These are phyloP conservation scores for Talaromyces thailandensis DNA, from an alignment of 495 filamentous ascomycete genomes.

Conservation along the genomic window DNA sequence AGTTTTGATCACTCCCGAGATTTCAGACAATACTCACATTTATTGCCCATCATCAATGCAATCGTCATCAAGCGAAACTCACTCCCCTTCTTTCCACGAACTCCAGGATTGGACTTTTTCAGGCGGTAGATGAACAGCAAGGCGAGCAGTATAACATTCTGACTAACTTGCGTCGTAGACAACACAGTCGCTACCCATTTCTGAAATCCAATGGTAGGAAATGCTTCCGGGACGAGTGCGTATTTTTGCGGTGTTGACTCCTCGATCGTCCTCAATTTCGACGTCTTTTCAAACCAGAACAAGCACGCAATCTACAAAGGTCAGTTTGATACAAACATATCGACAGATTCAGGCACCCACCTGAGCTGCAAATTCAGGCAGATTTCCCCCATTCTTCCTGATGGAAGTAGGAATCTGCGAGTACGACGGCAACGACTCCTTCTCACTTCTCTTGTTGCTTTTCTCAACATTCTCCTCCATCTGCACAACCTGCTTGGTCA, in stretches of 20 bases:
- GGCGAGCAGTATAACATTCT: slow-evolving; percentile 89
- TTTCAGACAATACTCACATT: slow-evolving; percentile 71
- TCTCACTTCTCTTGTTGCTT: slow-evolving; percentile 21
- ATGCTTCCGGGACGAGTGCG: slow-evolving; percentile 58
- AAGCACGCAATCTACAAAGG: slow-evolving; percentile 73
- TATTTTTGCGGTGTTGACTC: slow-evolving; percentile 41
- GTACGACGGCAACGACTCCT: slow-evolving; percentile 48
- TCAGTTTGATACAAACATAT: background rate
- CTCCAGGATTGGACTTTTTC: slow-evolving; percentile 78
- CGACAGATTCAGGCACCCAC: slow-evolving; percentile 31
- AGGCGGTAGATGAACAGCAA: slow-evolving; percentile 89
- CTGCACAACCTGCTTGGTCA: slow-evolving; percentile 16
- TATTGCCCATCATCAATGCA: slow-evolving; percentile 96
- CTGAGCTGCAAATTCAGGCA: slow-evolving; percentile 77
- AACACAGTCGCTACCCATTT: slow-evolving; percentile 92
- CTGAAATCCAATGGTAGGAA: slow-evolving; percentile 69
- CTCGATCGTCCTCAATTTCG: slow-evolving; percentile 65
- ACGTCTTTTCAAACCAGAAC: slow-evolving; percentile 95
- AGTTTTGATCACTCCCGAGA: no score
- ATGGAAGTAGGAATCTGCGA: slow-evolving; percentile 67
- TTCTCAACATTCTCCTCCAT: slow-evolving; percentile 10
- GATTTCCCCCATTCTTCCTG: slow-evolving; percentile 58
- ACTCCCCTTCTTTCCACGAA: slow-evolving; percentile 85
- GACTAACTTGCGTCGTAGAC: slow-evolving; percentile 91
- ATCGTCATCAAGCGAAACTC: slow-evolving; percentile 94